phyloP scores from a whole-genome alignment of 1,284 basidiomycete species.

The Sporisorium reilianum region DNA sequence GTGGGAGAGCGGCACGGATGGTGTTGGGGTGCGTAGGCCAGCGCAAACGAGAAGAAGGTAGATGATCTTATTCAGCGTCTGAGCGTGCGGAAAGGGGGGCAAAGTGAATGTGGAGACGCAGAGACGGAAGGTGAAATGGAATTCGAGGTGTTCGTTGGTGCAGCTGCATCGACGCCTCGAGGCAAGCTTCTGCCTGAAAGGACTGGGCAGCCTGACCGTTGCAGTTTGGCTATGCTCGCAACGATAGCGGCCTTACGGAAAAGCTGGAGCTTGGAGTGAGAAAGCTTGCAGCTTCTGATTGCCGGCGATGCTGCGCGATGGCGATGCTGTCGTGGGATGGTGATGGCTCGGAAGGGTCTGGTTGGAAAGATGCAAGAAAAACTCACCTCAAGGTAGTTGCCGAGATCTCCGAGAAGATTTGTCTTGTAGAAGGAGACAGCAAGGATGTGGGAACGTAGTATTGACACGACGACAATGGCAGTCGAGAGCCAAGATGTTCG shows the following conservation, averaged over 20 bases:
- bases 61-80: constrained; percentile 27
- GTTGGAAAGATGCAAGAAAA: not conserved
- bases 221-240: not conserved
- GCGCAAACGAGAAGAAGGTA: constrained; percentile 9
- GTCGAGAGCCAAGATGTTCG: not conserved
- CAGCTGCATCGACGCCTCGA: not conserved
- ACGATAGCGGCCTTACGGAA: not conserved
- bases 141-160: not conserved
- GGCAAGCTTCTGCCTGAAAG: not conserved
- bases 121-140: not conserved
- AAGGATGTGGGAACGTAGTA: not conserved
- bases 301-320: not conserved
- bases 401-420: not conserved
- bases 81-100: constrained; percentile 13
- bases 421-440: not conserved
- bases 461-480: not conserved
- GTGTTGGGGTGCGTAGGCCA: not conserved
- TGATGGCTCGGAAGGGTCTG: no score
- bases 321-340: not conserved
- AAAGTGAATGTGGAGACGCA: not conserved
- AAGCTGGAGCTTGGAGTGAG: no score
- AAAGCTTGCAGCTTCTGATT: not conserved
- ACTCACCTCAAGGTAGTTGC: constrained; percentile 30
- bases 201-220: not conserved
- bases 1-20: constrained; percentile 1